Base-by-base conservation (phyloP, 2,329 filamentous ascomycete species). In the Ophiognomonia clavigignenti-juglandacearum region DNA sequence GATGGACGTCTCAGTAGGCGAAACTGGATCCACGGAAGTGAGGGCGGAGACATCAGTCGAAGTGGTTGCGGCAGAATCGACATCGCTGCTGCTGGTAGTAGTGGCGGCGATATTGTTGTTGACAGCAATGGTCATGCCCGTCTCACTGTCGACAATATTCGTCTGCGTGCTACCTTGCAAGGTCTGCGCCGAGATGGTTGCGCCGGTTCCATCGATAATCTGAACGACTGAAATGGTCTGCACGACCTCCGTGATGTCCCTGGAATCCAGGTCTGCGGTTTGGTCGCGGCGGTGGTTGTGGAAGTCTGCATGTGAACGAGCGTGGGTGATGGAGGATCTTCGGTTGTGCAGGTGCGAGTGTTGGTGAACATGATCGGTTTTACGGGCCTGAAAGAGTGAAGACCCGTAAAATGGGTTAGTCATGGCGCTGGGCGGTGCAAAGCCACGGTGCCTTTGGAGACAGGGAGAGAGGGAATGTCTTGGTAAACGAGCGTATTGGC, bases 191-290 rank as follows among this genome's bases (percentile, higher is more conserved):
- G 66, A 61, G 38, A 77, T 57, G 40, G 71, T 64, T 23, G 64
- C 66, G 51, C 77, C 77, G 37, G 61, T 58, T 38, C 63, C 62
- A 61, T 80, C 74, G 52, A 79, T 69, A 51, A 75, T 57, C 54
- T 79, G 71, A 46, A 80, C 61, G 59, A 80, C 65, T 22, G 75
- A 77, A 53, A 81, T 63, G 55, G 77, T 80, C 60, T 78, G 69
- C 44, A 78, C 65, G 56, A 81, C 65, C 50, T 66, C 62, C 13
- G 68, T 73, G 56, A 75, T 49, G 19, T 64, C 60, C 39, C 52
- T 40, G 35, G 59, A 52, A 48, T 59, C 58, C 53, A 53, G 51
- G 48, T 51, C 43, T 50, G 47, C 45, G 40, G 37, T 47, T 39
- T 54, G 50, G 45, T 44, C 29, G 56, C 61, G 53, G 50, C 60